These are phyloP conservation scores for Bipolaris zeicola DNA, from an alignment of 2,329 filamentous ascomycete genomes.

Conservation along the genomic window DNA sequence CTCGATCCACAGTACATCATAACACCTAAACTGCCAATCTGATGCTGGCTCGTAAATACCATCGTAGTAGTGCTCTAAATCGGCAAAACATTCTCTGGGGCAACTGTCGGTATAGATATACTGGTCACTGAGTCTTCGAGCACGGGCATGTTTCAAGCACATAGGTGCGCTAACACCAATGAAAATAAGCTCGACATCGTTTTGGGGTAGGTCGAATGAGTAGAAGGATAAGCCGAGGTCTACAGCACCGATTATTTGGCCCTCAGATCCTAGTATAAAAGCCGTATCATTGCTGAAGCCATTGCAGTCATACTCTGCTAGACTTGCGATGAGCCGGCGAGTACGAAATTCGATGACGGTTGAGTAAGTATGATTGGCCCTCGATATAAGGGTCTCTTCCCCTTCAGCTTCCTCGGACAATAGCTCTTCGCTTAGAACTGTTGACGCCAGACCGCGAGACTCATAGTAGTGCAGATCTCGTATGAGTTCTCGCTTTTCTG, in stretches of 20 bases:
- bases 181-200: neutral
- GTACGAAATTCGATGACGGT: neutral
- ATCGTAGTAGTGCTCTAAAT: neutral
- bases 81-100: neutral
- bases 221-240: neutral
- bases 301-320: neutral
- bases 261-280: neutral
- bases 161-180: neutral
- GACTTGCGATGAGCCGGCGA: neutral
- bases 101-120: neutral
- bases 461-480: neutral
- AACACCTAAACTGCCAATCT: constrained; percentile 10
- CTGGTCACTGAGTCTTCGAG: neutral
- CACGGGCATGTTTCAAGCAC: neutral
- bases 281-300: neutral
- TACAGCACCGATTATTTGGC: neutral
- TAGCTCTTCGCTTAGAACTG: too few species aligned
- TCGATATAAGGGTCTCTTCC: neutral
- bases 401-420: neutral
- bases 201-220: neutral
- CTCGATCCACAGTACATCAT: constrained; percentile 22
- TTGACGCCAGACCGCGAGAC: neutral
- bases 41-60: neutral
- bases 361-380: neutral
- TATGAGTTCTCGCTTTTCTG: neutral